These are phyloP conservation scores for Pseudocercospora fuligena DNA, from an alignment of 2,329 filamentous ascomycete genomes.

Conservation along the genomic window DNA sequence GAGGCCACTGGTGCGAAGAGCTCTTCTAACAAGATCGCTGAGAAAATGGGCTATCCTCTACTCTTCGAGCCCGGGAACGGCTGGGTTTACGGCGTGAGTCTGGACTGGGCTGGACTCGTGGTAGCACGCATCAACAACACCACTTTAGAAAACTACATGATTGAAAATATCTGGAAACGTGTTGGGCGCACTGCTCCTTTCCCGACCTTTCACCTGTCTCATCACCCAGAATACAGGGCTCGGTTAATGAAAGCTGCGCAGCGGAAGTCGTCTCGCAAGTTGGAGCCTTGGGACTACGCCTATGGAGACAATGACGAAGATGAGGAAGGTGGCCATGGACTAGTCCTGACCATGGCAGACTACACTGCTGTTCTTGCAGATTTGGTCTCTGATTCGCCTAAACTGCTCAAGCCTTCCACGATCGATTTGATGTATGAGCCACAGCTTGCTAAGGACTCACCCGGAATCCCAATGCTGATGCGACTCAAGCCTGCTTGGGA, in stretches of 20 bases:
- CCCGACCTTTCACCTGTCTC: slow-evolving; percentile 30
- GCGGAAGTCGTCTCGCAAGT: slow-evolving; percentile 7
- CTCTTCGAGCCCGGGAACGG: slow-evolving; percentile 53
- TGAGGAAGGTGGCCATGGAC: slow-evolving; percentile 17
- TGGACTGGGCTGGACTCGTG: slow-evolving; percentile 57
- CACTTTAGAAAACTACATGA: slow-evolving; percentile 48
- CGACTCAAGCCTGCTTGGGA: slow-evolving; percentile 17
- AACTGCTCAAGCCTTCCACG: slow-evolving; percentile 48
- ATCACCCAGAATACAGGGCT: slow-evolving; percentile 20
- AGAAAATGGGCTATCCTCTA: slow-evolving; percentile 38
- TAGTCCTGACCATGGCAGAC: slow-evolving; percentile 31
- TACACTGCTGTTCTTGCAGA: slow-evolving; percentile 53
- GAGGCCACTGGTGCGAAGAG: slow-evolving; percentile 14
- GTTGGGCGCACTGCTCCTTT: slow-evolving; percentile 40
- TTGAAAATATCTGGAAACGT: slow-evolving; percentile 49
- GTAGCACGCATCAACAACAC: slow-evolving; percentile 51
- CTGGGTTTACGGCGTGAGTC: slow-evolving; percentile 55
- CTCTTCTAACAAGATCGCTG: slow-evolving; percentile 36
- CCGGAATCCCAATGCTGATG: slow-evolving; percentile 7
- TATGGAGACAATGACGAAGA: slow-evolving; percentile 14
- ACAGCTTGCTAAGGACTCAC: slow-evolving; percentile 43
- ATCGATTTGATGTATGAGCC: slow-evolving; percentile 52
- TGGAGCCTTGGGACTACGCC: neutral
- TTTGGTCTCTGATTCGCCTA: slow-evolving; percentile 53
- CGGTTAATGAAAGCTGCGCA: slow-evolving; percentile 12